Evolutionary conservation across 2,329 filamentous ascomycete species (phyloP), one percentile per base, ranked within the genome.

Genomic region (Beauveria sp.): DNA sequence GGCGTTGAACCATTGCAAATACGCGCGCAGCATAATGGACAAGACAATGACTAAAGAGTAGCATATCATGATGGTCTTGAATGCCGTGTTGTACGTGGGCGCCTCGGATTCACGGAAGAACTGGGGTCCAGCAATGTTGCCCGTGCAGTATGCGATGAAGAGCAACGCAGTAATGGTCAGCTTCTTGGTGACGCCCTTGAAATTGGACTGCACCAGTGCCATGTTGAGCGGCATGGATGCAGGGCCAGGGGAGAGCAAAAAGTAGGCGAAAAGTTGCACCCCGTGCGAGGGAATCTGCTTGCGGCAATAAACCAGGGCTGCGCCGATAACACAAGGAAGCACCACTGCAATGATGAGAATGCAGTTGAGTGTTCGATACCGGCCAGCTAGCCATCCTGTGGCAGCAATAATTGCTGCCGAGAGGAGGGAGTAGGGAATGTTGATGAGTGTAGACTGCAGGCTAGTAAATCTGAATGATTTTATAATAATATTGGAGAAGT

Each of bases 171-270:
- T 84, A 60, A 84, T 79, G 7, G 81, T 83, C 76, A 83, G 82
- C 70, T 84, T 85, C 73, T 85, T 85, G 37, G 82, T 83, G 22
- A 83, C 79, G 18, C 82, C 82, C 14, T 78, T 76, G 64, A 79
- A 82, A 67, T 85, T 84, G 18, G 79, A 75, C 67, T 82, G 79
- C 3, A 84, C 78, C 0, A 85, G 76, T 0, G 82, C 78, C 70
- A 85, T 76, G 12, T 77, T 76, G 1, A 86, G 75, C 0, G 83
- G 82, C 71, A 85, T 76, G 2, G 79, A 79, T 0, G 80, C 75
- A 0, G 83, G 79, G 0, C 82, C 82, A 0, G 80, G 78, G 1
- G 79, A 78, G 3, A 85, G 73, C 10, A 84, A 70, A 66, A 85
- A 85, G 69, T 85, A 85, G 3, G 80, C 82, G 37, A 85, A 77